A percentile compares a stretch with the other conserved stretches of the same genome.
Evolutionary conservation across 768 basidiomycete genomes (phyloP).

Genomic region (Boletellus ananiceps): DNA sequence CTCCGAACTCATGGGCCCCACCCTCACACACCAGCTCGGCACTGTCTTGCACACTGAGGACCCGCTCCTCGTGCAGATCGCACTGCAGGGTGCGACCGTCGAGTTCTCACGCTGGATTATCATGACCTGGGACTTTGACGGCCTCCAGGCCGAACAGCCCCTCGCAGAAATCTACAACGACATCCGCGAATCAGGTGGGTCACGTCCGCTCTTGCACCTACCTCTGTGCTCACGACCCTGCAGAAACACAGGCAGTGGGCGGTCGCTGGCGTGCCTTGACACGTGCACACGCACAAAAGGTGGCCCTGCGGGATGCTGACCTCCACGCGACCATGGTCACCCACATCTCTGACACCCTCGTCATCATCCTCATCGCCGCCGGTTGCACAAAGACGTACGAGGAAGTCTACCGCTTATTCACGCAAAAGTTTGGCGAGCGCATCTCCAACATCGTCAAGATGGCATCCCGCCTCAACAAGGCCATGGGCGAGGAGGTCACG

Average conservation of each 20-base stretch:
- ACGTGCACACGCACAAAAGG: conserved; percentile 38
- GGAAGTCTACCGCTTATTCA: conserved; percentile 27
- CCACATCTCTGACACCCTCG: conserved; percentile 41
- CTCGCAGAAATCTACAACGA: conserved; percentile 34
- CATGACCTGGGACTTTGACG: conserved; percentile 33
- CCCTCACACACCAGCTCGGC: conserved; percentile 23
- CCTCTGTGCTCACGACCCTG: neutral
- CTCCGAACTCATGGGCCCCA: conserved; percentile 31
- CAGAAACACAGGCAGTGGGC: conserved; percentile 49
- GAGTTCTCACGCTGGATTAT: conserved; percentile 33
- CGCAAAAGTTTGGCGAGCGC: conserved; percentile 34
- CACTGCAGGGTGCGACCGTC: conserved; percentile 32
- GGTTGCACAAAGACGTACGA: conserved; percentile 35
- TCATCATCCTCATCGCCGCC: conserved; percentile 39
- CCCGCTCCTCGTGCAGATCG: conserved; percentile 39
- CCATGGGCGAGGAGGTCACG: conserved; percentile 55
- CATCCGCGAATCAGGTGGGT: conserved; percentile 42
- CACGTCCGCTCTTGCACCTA: neutral
- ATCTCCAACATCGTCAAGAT: conserved; percentile 32
- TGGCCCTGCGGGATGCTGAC: conserved; percentile 29
- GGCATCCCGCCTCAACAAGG: conserved; percentile 36
- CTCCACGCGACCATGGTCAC: conserved; percentile 37
- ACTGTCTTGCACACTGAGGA: conserved; percentile 26
- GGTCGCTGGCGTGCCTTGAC: conserved; percentile 57
- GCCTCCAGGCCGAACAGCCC: conserved; percentile 26